Percentiles rank a stretch among this genome's conserved stretches.
Evolutionary conservation across 768 basidiomycete species (phyloP).

Genomic region (Tylopilus subfusipes): DNA sequence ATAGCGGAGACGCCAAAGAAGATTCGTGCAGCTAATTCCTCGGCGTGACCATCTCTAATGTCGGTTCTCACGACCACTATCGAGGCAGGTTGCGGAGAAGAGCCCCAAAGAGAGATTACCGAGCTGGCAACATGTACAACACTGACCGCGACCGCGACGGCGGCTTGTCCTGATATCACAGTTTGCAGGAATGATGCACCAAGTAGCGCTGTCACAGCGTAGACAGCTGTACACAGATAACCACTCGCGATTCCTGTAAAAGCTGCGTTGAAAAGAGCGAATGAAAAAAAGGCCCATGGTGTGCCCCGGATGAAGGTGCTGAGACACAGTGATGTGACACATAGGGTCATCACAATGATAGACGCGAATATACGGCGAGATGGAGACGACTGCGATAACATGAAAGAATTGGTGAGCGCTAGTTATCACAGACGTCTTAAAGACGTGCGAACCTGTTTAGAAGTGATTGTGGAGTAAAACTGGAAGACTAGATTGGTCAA

Average conservation of each 20-base stretch:
- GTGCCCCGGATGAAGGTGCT: constrained; percentile 59
- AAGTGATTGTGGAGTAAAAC: constrained; percentile 67
- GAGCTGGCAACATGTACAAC: constrained; percentile 70
- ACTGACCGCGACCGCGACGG: constrained; percentile 79
- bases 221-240: constrained; percentile 73
- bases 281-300: constrained; percentile 57
- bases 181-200: constrained; percentile 70
- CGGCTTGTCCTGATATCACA: constrained; percentile 82
- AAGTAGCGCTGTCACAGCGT: constrained; percentile 79
- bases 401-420: neutral
- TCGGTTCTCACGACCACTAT: constrained; percentile 18
- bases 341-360: constrained; percentile 47
- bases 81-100: constrained; percentile 28
- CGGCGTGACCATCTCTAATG: constrained; percentile 43
- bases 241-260: constrained; percentile 60
- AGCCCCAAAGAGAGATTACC: constrained; percentile 50
- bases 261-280: constrained; percentile 60
- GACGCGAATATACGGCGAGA: constrained; percentile 54
- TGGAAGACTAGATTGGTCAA: constrained; percentile 65
- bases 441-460: constrained; percentile 54
- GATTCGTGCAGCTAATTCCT: constrained; percentile 64
- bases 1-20: constrained; percentile 71
- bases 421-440: neutral
- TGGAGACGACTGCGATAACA: constrained; percentile 48
- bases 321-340: constrained; percentile 58